Evolutionary conservation across 208 protist genomes (phyloP), one percentile per base, ranked within the genome.

Genomic region (Wallacemonas sp.): DNA sequence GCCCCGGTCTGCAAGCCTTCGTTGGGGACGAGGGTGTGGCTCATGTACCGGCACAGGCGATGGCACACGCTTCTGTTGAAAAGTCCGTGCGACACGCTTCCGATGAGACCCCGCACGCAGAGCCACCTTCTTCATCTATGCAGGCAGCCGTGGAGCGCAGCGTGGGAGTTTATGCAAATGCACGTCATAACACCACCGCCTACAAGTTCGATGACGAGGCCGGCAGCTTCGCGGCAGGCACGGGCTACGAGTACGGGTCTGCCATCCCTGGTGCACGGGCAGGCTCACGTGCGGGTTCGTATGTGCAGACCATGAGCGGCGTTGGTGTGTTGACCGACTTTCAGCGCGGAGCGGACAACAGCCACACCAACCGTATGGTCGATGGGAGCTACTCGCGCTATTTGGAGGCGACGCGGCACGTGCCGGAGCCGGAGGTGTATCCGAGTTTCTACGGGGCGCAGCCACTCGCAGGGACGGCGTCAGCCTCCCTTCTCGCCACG

Each of bases 321-420:
- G 3, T 58, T 1, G 51, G 28, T n/a, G 70, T 67, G 8, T 68
- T 74, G 34, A 58, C 63, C 22, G 60, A 77, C 19, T 88, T 85
- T 46, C 78, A 79, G 22, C 82, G 82, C 15, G 82, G 79, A n/a
- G 42, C 34, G 17, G 79, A 88, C 61, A 91, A 91, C 73, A 91
- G 80, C 46, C 84, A 88, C 62, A 69, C 73, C n/a, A 91, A 91
- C 67, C 77, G 84, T 39, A 91, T 91, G 84, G 72, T 75, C 26
- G 54, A 70, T 34, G 84, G 84, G 14, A 80, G 69, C 56, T 91
- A 91, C 74, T 91, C 84, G 2, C 84, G 84, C 59, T 88, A 82
- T 49, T 65, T 91, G n/a, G 64, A 80, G 38, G 75, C 77, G 11
- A 79, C 77, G 11, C 75, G 75, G 31, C 38, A 77, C 67, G 66